Evolutionary conservation across 2,329 filamentous ascomycete genomes (phyloP).

Genomic region (Botrytis medusae): DNA sequence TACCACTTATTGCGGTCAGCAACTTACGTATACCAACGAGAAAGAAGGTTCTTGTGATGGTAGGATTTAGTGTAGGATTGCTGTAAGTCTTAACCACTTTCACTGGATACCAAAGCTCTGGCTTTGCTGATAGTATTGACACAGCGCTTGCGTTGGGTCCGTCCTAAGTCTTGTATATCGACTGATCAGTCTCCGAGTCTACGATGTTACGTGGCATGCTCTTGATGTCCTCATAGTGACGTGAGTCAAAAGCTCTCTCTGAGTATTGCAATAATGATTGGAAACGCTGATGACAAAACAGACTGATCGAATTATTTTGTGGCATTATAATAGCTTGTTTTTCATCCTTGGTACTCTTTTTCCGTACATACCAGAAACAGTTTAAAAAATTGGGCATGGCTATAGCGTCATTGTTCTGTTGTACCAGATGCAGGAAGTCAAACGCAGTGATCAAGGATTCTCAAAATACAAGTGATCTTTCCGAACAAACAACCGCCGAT

Average conservation of each 20-base stretch:
- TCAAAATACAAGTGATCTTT: rapidly evolving
- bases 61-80: background rate
- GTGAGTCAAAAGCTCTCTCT: background rate
- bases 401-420: rapidly evolving
- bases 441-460: rapidly evolving
- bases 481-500: background rate
- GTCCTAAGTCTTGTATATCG: background rate
- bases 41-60: background rate
- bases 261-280: background rate
- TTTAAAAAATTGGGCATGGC: rapidly evolving
- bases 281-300: background rate
- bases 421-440: rapidly evolving
- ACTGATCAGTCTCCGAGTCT: too few relatives aligned
- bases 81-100: background rate
- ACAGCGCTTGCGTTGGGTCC: background rate
- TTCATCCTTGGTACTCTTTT: background rate
- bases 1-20: background rate
- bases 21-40: rapidly evolving
- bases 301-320: background rate
- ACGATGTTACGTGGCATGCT: background rate
- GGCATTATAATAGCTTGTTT: background rate
- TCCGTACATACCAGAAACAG: rapidly evolving
- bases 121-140: rapidly evolving
- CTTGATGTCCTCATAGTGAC: rapidly evolving
- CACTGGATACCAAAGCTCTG: rapidly evolving